These are phyloP conservation scores for Beta lomatogona DNA, from an alignment of 179 eudicot genomes.

Conservation along the genomic window DNA sequence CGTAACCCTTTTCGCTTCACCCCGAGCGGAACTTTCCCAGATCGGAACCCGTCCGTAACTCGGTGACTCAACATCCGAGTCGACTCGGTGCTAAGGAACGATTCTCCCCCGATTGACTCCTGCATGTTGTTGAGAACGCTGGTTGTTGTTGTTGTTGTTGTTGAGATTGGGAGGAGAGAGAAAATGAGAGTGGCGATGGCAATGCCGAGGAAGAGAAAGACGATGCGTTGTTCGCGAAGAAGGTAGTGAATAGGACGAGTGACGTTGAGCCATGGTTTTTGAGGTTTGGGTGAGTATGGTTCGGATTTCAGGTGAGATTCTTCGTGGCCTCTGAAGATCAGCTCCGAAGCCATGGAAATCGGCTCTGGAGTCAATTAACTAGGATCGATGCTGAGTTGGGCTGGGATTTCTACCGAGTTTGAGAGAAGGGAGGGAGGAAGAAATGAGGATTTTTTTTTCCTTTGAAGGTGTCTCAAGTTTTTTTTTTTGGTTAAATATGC, in stretches of 20 bases:
- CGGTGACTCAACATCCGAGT: constrained; percentile 33
- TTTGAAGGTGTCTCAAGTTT: no score
- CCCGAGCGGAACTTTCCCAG: constrained; percentile 84
- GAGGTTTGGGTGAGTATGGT: constrained; percentile 56
- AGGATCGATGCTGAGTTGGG: constrained; percentile 14
- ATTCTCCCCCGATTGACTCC: constrained; percentile 19
- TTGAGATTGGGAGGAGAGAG: constrained; percentile 37
- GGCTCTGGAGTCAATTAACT: not conserved
- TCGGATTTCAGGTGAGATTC: constrained; percentile 47
- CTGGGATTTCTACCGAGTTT: constrained; percentile 1
- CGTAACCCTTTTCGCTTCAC: constrained; percentile 70
- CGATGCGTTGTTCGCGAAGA: constrained; percentile 65
- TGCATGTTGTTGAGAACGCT: constrained; percentile 12
- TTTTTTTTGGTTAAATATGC: not conserved
- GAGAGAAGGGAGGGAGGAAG: not conserved
- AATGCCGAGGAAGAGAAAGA: constrained; percentile 63
- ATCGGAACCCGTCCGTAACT: constrained; percentile 37
- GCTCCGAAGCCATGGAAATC: constrained; percentile 54
- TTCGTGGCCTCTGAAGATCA: constrained; percentile 61
- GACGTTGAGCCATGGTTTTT: constrained; percentile 55
- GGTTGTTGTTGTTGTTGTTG: constrained; percentile 10
- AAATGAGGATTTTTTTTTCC: no score
- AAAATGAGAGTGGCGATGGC: constrained; percentile 54
- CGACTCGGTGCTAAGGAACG: constrained; percentile 40
- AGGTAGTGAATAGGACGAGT: constrained; percentile 60